phyloP scores from a whole-genome alignment of 305 asterid species.

The Coffea humblotiana region DNA sequence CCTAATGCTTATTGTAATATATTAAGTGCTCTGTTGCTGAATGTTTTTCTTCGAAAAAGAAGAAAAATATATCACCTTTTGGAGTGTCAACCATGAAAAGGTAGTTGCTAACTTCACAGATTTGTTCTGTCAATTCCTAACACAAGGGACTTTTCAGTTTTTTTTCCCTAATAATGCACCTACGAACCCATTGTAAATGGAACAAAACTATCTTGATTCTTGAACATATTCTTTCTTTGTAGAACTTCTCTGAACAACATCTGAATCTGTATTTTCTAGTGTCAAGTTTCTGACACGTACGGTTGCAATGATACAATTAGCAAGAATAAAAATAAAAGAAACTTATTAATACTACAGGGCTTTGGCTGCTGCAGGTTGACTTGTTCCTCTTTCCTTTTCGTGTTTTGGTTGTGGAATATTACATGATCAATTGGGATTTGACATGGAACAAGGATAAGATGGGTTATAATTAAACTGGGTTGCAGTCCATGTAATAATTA shows the following conservation, averaged over 20 bases:
- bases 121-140: constrained; percentile 12
- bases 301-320: no score
- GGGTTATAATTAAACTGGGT: neutral
- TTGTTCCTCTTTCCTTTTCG: no score
- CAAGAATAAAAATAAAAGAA: no score
- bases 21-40: constrained; percentile 12
- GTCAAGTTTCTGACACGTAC: neutral
- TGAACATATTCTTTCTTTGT: neutral
- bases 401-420: no score
- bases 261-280: neutral
- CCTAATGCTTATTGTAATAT: constrained; percentile 29
- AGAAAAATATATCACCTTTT: neutral
- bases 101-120: constrained; percentile 4
- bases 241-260: neutral
- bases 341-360: neutral
- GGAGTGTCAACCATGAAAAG: constrained; percentile 24
- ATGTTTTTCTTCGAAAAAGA: constrained; percentile 2
- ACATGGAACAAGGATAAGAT: neutral
- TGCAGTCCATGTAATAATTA: neutral
- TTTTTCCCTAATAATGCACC: neutral
- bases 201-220: neutral
- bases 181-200: neutral
- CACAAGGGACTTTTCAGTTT: neutral
- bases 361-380: neutral
- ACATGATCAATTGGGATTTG: neutral